Percentiles rank a stretch among this genome's conserved stretches.
These are phyloP conservation scores for Trichodelitschia bisporula DNA, from an alignment of 495 filamentous ascomycete species.

Conservation along the genomic window DNA sequence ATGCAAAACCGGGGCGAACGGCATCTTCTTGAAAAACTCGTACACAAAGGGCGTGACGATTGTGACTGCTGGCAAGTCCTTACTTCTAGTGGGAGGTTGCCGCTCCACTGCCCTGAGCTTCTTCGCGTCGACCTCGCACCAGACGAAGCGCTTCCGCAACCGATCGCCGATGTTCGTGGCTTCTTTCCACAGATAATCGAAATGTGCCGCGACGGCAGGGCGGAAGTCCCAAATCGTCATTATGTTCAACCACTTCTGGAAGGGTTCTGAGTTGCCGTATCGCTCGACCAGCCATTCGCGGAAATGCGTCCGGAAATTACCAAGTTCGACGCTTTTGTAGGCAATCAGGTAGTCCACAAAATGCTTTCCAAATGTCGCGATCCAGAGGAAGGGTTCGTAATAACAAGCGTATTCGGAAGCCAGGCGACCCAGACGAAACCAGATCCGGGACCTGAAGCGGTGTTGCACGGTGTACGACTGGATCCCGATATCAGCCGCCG, in stretches of 20 bases:
- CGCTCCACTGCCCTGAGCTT: constrained; percentile 7
- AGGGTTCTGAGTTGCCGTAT: constrained; percentile 16
- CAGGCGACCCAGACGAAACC: constrained; percentile 33
- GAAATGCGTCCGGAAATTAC: constrained; percentile 29
- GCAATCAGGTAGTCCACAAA: constrained; percentile 33
- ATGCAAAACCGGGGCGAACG: constrained; percentile 20
- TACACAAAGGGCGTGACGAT: constrained; percentile 43
- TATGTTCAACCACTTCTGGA: constrained; percentile 24
- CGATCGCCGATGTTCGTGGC: constrained; percentile 9
- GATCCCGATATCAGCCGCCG: constrained; percentile 33
- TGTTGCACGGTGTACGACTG: constrained; percentile 20
- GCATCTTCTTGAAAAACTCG: constrained; percentile 33
- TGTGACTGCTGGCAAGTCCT: constrained; percentile 18
- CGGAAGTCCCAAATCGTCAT: constrained; percentile 31
- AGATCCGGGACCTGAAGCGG: constrained; percentile 19
- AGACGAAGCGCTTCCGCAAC: constrained; percentile 18
- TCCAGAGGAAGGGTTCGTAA: constrained; percentile 35
- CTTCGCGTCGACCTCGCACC: constrained; percentile 18
- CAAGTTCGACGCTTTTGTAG: constrained; percentile 18
- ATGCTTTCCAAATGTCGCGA: constrained; percentile 40
- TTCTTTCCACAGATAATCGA: constrained; percentile 40
- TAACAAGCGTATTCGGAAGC: constrained; percentile 31
- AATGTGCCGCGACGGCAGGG: constrained; percentile 24
- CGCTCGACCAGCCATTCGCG: constrained; percentile 22
- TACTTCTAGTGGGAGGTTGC: constrained; percentile 4